Base-by-base conservation (phyloP, 164 flowering plant genomes). In the Berberis thunbergii region DNA sequence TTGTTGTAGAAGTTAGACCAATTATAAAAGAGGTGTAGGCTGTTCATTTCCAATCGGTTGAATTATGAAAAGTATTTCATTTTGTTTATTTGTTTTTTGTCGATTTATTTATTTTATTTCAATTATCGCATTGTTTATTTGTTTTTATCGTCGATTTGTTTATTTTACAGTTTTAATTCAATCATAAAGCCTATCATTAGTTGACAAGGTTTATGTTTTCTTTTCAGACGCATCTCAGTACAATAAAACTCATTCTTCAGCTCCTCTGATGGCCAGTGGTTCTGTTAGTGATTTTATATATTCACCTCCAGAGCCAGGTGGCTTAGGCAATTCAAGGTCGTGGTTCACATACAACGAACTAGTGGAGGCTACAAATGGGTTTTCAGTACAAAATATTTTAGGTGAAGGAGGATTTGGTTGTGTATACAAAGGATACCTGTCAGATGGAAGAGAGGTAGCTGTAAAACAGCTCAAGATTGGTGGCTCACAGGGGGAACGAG, bases 361-460 rank as follows among this genome's bases (percentile, higher is more conserved):
- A 38, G 68, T 68, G 53, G 76, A 72, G 57, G 88, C 80, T 12
- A 91, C 96, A 56, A 69, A 83, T 77, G 88, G 90, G 39, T 90
- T 90, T 78, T 83, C 95, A 39, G 70, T 45, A 41, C 73, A 78
- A 7, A 86, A 90, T 78, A 78, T 87, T 61, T 73, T 87, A 74
- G 95, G 95, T 41, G 84, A 83, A 76, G 95, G 97, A 65, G 97
- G 95, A 57, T 90, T 90, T 75, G 95, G 97, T 71, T 74, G 71
- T 67, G 95, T 87, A 5, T 83, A 83, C 68, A 86, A 83, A 77
- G 97, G 97, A 26, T 49, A 6, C 53, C 76, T 87, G 26, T 70
- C 76, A 7, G 92, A 90, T 76, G 97, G 95, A 26, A 82, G 86
- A 75, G 92, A 77, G 61, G 80, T 91, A 8, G 98, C 98, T 52